phyloP scores from a whole-genome alignment of 257 asterid species.

The Coffea eugenioides region DNA sequence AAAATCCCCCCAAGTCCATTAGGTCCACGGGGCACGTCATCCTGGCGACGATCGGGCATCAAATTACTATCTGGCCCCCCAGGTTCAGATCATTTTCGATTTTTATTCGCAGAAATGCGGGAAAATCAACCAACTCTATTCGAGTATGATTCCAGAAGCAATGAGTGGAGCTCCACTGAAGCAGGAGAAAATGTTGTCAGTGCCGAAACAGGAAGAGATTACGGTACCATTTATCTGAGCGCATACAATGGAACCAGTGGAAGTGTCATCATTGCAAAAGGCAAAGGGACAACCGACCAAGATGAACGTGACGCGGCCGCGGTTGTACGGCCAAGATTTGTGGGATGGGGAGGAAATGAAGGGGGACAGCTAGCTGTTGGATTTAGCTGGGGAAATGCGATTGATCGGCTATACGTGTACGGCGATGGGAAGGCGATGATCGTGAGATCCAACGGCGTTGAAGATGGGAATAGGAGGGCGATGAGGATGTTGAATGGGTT shows the following conservation, averaged over 20 bases:
- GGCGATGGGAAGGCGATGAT: constrained; percentile 44
- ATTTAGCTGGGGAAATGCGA: constrained; percentile 26
- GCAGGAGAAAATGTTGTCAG: constrained; percentile 16
- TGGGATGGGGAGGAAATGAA: background rate
- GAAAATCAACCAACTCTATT: constrained; percentile 26
- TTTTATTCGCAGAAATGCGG: constrained; percentile 36
- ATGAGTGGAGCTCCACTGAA: constrained; percentile 27
- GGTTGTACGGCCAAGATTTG: constrained; percentile 34
- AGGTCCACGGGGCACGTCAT: constrained; percentile 48
- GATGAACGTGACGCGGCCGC: constrained; percentile 10
- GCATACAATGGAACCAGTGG: constrained; percentile 32
- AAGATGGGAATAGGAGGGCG: constrained; percentile 4
- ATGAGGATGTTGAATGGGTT: constrained; percentile 25
- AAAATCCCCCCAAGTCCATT: constrained; percentile 43
- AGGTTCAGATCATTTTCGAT: constrained; percentile 21
- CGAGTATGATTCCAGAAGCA: constrained; percentile 32
- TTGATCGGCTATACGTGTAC: constrained; percentile 34
- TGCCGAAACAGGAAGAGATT: background rate
- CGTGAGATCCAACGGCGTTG: constrained; percentile 15
- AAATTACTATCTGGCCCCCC: constrained; percentile 31
- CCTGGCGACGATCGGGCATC: constrained; percentile 48
- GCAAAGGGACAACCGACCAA: constrained; percentile 7
- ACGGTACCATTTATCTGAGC: constrained; percentile 22
- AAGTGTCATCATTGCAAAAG: constrained; percentile 31
- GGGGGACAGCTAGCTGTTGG: constrained; percentile 19